These are phyloP conservation scores for Pulveroboletus sp. DNA, from an alignment of 768 basidiomycete species.

Conservation along the genomic window DNA sequence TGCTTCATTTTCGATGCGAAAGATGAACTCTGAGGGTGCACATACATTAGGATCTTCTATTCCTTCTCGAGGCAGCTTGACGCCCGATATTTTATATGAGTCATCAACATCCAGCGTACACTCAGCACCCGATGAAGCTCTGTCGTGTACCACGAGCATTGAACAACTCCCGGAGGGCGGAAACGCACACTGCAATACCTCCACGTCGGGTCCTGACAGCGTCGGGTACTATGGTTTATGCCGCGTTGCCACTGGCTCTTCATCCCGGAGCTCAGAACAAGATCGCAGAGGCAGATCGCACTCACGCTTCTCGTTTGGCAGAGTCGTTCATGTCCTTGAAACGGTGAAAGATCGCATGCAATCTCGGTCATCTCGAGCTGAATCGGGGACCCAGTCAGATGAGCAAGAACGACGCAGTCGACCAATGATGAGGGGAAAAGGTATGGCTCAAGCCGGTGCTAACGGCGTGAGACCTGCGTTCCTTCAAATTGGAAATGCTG, in stretches of 20 bases:
- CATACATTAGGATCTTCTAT: slow-evolving; percentile 10
- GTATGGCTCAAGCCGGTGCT: slow-evolving; percentile 18
- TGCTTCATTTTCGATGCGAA: neutral
- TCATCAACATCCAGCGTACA: slow-evolving; percentile 11
- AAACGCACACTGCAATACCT: slow-evolving; percentile 11
- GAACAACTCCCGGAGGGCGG: slow-evolving; percentile 39
- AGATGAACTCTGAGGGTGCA: neutral
- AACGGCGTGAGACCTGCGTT: slow-evolving; percentile 1
- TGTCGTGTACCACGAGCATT: slow-evolving; percentile 41
- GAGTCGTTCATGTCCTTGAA: slow-evolving; percentile 48
- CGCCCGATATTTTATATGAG: slow-evolving; percentile 1
- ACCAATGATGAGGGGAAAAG: slow-evolving; percentile 25
- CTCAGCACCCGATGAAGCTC: slow-evolving; percentile 4
- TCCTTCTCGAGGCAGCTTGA: neutral
- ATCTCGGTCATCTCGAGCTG: slow-evolving; percentile 40
- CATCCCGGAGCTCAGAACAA: slow-evolving; percentile 17
- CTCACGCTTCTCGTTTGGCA: slow-evolving; percentile 52
- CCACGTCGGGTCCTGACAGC: neutral
- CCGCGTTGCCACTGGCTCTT: slow-evolving; percentile 13
- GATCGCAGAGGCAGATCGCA: slow-evolving; percentile 33
- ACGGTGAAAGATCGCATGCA: slow-evolving; percentile 43
- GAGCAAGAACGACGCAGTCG: slow-evolving; percentile 30
- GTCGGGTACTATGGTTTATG: slow-evolving; percentile 15
- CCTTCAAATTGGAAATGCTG: slow-evolving; percentile 34
- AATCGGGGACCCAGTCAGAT: neutral